These are phyloP conservation scores for Cocos nucifera DNA, from an alignment of 176 grass and related monocot species.

Conservation along the genomic window DNA sequence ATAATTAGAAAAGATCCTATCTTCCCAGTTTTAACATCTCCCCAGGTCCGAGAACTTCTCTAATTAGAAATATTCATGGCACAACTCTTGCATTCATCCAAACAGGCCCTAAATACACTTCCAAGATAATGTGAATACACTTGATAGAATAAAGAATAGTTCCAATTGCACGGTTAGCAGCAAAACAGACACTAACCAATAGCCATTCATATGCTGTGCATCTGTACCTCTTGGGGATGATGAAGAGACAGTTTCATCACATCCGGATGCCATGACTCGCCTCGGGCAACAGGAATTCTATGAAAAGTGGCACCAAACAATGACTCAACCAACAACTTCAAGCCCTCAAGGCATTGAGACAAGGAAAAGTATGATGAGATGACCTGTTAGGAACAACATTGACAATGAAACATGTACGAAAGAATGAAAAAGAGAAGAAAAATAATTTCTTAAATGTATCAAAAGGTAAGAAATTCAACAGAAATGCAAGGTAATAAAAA, in stretches of 20 bases:
- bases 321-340: constrained; percentile 79
- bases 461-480: not conserved
- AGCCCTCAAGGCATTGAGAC: constrained; percentile 60
- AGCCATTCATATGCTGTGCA: not conserved
- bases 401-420: constrained; percentile 7
- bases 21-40: too few species aligned
- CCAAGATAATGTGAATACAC: too few species aligned
- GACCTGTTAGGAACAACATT: constrained; percentile 32
- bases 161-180: too few species aligned
- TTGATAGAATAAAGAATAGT: too few species aligned
- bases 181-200: not conserved
- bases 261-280: constrained; percentile 92
- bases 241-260: constrained; percentile 87
- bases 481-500: not conserved
- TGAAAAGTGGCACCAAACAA: constrained; percentile 90
- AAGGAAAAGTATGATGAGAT: constrained; percentile 76
- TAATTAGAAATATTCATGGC: too few species aligned
- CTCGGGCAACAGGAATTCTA: constrained; percentile 46
- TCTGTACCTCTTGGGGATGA: constrained; percentile 73
- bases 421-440: constrained; percentile 10
- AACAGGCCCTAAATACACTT: too few species aligned
- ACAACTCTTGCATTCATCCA: too few species aligned
- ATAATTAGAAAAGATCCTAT: too few species aligned
- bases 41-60: too few species aligned
- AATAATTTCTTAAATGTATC: not conserved